Evolutionary conservation across 306 rosid species (phyloP).

Genomic region (Clitoria ternatea): DNA sequence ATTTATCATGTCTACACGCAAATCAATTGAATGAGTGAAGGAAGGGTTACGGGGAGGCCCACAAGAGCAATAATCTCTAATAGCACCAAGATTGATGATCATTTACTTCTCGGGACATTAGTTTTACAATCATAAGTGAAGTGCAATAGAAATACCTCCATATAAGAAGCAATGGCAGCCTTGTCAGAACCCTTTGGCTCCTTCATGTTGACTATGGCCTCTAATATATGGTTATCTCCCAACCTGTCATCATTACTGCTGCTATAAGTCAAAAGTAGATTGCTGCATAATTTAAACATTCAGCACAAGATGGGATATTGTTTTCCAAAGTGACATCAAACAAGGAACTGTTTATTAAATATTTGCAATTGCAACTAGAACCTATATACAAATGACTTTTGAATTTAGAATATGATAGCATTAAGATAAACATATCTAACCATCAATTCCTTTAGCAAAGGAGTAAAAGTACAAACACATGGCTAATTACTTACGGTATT

Average conservation of each 20-base stretch:
- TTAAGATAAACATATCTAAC: not conserved
- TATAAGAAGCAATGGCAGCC: conserved; percentile 70
- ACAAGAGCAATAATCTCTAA: not conserved
- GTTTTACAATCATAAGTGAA: conserved; percentile 5
- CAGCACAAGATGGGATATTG: conserved; percentile 19
- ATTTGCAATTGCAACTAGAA: conserved; percentile 3
- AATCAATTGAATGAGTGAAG: not conserved
- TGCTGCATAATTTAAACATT: conserved; percentile 7
- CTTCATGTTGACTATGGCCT: conserved; percentile 75
- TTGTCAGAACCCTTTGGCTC: conserved; percentile 87
- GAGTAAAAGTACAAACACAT: not conserved
- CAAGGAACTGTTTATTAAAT: conserved; percentile 6
- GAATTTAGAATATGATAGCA: not conserved
- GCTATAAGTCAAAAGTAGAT: conserved; percentile 30
- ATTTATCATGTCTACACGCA: not conserved
- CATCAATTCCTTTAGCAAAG: conserved; percentile 7
- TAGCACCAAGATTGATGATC: conserved; percentile 1
- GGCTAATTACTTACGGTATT: not conserved
- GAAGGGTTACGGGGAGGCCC: not conserved
- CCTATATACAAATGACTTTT: not conserved
- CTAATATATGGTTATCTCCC: conserved; percentile 63
- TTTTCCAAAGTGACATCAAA: not conserved
- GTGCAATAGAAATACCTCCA: conserved; percentile 59
- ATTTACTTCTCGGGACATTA: not conserved
- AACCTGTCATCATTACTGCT: conserved; percentile 51